Evolutionary conservation across 345 rosid species (phyloP).

Genomic region (Euphorbia pulcherrima): DNA sequence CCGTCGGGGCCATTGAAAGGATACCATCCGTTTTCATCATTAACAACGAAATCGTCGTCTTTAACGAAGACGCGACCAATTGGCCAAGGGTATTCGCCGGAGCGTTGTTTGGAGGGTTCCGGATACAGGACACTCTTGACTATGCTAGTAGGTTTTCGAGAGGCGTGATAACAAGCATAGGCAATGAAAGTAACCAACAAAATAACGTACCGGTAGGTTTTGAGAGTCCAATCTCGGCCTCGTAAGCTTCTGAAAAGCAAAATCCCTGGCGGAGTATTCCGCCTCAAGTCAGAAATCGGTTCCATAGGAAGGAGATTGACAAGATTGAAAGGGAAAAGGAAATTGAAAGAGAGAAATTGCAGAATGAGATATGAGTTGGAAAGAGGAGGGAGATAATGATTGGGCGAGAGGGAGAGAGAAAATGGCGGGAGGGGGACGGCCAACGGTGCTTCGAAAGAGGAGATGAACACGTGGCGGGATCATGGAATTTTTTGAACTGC

Average conservation of each 20-base stretch:
- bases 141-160: conserved; percentile 86
- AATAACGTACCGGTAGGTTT: conserved; percentile 58
- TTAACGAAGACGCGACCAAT: conserved; percentile 54
- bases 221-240: conserved; percentile 64
- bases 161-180: conserved; percentile 86
- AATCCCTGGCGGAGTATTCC: conserved; percentile 73
- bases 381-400: conserved; percentile 21
- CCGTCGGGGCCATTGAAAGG: conserved; percentile 74
- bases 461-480: conserved; percentile 10
- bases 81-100: conserved; percentile 51
- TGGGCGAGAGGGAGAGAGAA: conserved; percentile 51
- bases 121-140: conserved; percentile 86
- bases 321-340: conserved; percentile 11
- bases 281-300: conserved; percentile 24
- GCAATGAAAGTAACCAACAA: conserved; percentile 80
- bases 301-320: conserved; percentile 31
- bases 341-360: neutral
- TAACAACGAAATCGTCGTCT: conserved; percentile 22
- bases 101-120: conserved; percentile 25
- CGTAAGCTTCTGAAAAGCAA: conserved; percentile 46
- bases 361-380: neutral
- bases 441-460: neutral
- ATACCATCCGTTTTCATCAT: conserved; percentile 52
- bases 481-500: neutral
- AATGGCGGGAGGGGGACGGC: conserved; percentile 48